These are phyloP conservation scores for Melastoma malabathricum DNA, from an alignment of 345 rosid species.

Conservation along the genomic window DNA sequence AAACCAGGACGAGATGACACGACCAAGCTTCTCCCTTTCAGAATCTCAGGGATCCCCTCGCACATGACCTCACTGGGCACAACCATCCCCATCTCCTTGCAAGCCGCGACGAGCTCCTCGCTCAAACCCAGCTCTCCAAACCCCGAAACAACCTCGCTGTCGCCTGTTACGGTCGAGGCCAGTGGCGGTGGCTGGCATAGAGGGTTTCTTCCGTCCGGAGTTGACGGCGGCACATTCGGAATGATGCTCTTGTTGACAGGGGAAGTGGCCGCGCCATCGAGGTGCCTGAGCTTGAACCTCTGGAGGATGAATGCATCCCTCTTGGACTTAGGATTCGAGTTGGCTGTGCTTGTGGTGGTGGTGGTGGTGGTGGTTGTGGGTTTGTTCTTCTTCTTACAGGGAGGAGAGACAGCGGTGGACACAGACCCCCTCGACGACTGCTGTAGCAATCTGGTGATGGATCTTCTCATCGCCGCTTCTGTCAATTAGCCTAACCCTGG, in stretches of 20 bases:
- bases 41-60: constrained; percentile 63
- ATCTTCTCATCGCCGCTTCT: too few relatives aligned
- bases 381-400: too few relatives aligned
- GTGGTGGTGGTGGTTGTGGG: constrained; percentile 1
- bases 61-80: constrained; percentile 88
- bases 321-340: constrained; percentile 11
- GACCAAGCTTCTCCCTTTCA: constrained; percentile 59
- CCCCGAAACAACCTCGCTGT: constrained; percentile 22
- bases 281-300: constrained; percentile 58
- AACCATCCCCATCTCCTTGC: constrained; percentile 55
- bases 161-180: constrained; percentile 17
- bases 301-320: constrained; percentile 63
- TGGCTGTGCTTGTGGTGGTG: constrained; percentile 18
- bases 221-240: constrained; percentile 4
- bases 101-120: constrained; percentile 63
- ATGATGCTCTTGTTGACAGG: too few relatives aligned
- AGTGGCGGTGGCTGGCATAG: constrained; percentile 7
- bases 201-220: constrained; percentile 10
- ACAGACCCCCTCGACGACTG: too few relatives aligned
- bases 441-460: too few relatives aligned
- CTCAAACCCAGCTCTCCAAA: constrained; percentile 67
- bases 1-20: constrained; percentile 84
- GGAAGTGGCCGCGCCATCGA: constrained; percentile 20
- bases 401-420: too few relatives aligned
- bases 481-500: too few relatives aligned